phyloP scores from a whole-genome alignment of 2,329 filamentous ascomycete species.

The Pezicula neosporulosa region DNA sequence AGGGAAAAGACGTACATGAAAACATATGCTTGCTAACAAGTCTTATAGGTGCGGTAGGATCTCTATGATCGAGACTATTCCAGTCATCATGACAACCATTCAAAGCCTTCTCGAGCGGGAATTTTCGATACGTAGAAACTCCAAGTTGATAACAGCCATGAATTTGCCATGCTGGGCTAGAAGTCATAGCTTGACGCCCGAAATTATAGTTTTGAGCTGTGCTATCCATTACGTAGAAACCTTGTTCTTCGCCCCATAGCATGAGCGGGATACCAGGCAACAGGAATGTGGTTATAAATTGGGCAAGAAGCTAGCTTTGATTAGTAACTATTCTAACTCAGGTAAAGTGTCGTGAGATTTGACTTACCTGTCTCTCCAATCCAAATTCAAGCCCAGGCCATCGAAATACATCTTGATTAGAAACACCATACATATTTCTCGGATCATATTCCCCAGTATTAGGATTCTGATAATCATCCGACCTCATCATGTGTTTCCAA shows the following conservation, averaged over 20 bases:
- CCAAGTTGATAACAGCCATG: slow-evolving; percentile 53
- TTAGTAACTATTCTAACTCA: neutral
- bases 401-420: slow-evolving; percentile 62
- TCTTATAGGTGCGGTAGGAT: slow-evolving; percentile 56
- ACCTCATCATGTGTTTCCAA: slow-evolving; percentile 52
- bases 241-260: slow-evolving; percentile 65
- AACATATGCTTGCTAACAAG: slow-evolving; percentile 59
- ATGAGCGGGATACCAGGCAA: slow-evolving; percentile 57
- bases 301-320: slow-evolving; percentile 40
- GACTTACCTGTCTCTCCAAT: slow-evolving; percentile 42
- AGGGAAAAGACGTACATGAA: slow-evolving; percentile 34
- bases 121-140: slow-evolving; percentile 52
- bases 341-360: neutral
- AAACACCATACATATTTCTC: slow-evolving; percentile 59
- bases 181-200: slow-evolving; percentile 59
- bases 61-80: slow-evolving; percentile 57
- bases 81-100: slow-evolving; percentile 53
- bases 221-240: slow-evolving; percentile 57
- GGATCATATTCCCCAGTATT: slow-evolving; percentile 59
- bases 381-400: slow-evolving; percentile 59
- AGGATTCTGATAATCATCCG: slow-evolving; percentile 56
- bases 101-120: slow-evolving; percentile 50
- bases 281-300: slow-evolving; percentile 54
- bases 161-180: slow-evolving; percentile 57
- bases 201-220: slow-evolving; percentile 62